phyloP scores from a whole-genome alignment of 208 protist species.

The Trypanosoma rangeli region DNA sequence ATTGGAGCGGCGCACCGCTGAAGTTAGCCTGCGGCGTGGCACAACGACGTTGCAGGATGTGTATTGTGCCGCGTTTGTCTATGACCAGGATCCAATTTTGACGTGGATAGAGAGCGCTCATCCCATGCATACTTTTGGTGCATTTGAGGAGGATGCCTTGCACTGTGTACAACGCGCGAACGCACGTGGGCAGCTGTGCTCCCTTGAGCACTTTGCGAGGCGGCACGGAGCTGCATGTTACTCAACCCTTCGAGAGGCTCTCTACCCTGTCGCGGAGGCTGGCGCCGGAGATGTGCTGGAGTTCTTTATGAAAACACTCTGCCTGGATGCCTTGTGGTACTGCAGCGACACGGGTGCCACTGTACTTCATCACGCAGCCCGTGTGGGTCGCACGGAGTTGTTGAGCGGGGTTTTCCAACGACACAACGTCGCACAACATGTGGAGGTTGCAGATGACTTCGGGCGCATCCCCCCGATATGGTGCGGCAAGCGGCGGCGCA shows the following conservation, averaged over 20 bases:
- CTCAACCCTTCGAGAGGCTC: constrained; percentile 13
- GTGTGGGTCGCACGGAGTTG: constrained; percentile 25
- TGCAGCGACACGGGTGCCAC: constrained; percentile 36
- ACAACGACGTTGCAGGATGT: constrained; percentile 22
- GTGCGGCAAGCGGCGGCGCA: constrained; percentile 25
- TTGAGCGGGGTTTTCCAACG: constrained; percentile 37
- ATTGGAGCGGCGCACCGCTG: constrained; percentile 23
- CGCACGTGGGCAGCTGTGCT: constrained; percentile 26
- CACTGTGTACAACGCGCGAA: constrained; percentile 1
- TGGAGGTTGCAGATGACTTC: constrained; percentile 39
- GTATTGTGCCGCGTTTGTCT: constrained; percentile 35
- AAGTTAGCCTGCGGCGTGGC: background rate
- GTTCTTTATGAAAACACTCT: constrained; percentile 35
- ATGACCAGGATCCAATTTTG: constrained; percentile 37
- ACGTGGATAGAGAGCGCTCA: constrained; percentile 40
- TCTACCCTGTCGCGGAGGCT: constrained; percentile 40
- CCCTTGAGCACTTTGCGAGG: constrained; percentile 39
- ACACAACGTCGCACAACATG: constrained; percentile 19
- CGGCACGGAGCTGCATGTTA: background rate
- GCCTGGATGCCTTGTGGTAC: constrained; percentile 27
- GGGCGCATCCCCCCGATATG: constrained; percentile 54
- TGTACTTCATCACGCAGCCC: constrained; percentile 58
- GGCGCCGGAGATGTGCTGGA: constrained; percentile 35
- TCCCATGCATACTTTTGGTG: constrained; percentile 10
- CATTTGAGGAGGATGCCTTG: constrained; percentile 1